phyloP scores from a whole-genome alignment of 805 yeast species.

The Lipomyces kockii region DNA sequence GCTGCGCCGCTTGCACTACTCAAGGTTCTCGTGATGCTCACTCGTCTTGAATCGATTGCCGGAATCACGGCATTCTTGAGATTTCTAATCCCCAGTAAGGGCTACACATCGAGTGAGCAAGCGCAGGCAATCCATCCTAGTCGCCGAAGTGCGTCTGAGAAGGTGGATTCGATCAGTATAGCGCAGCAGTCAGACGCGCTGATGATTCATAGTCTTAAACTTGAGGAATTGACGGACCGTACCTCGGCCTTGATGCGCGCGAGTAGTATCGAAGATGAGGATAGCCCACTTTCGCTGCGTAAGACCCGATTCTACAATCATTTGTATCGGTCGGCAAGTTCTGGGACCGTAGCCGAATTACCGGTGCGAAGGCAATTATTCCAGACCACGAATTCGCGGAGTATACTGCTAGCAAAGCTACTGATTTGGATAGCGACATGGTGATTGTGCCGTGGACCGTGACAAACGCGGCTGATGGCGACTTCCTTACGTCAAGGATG shows the following conservation, averaged over 20 bases:
- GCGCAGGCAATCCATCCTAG: neutral
- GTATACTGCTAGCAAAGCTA: constrained; percentile 3
- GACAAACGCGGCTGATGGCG: neutral
- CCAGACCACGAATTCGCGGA: constrained; percentile 19
- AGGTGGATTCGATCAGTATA: neutral
- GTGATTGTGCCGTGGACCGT: constrained; percentile 10
- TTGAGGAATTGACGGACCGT: constrained; percentile 22
- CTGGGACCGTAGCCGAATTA: neutral
- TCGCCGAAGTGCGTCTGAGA: neutral
- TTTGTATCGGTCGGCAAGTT: constrained; percentile 10
- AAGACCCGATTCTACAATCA: constrained; percentile 13
- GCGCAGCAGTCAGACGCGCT: neutral
- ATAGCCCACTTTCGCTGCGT: neutral
- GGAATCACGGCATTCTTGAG: constrained; percentile 2
- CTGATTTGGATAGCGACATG: neutral
- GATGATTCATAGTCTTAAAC: constrained; percentile 12
- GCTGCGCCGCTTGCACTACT: neutral
- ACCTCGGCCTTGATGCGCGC: constrained; percentile 17
- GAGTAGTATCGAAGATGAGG: constrained; percentile 4
- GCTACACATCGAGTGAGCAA: neutral
- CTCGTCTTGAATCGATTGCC: neutral
- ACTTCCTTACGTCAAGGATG: constrained; percentile 4
- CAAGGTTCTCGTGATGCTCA: constrained; percentile 3
- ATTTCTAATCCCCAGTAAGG: neutral
- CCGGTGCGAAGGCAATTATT: constrained; percentile 10